Base-by-base conservation (phyloP, 1,284 basidiomycete species). In the Ceratobasidium sp. region DNA sequence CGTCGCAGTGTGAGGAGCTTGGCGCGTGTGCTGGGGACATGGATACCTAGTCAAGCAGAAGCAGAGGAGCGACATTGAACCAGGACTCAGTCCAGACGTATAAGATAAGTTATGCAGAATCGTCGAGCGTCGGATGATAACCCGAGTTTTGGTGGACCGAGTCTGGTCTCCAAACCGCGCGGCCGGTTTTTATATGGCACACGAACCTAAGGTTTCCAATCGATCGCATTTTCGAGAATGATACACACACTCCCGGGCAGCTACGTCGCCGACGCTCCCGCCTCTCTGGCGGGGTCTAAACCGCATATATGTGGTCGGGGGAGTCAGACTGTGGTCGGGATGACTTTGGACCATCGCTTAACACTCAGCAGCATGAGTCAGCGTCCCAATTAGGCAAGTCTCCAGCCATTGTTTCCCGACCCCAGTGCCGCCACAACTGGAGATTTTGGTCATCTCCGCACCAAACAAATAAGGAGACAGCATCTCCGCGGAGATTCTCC, bases 341-440 rank as follows among this genome's bases (percentile, higher is more conserved):
- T 64, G 38, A 14, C 35, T 64, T 64, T 64, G 60, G 35, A 10
- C 12, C 5, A n/a, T 46, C 60, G 18, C 60, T 41, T 20, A 33
- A 30, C 35, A 38, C 33, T 64, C 10, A 20, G 27, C 27, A 30
- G 27, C 27, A 30, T 64, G 18, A 64, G 35, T 64, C 60, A 64
- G 60, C 60, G 18, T 41, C 33, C 60, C 60, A 20, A 38, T 64
- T 41, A 23, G 60, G 60, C 18, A 64, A 18, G 38, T 64, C 27
- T 30, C 27, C 27, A 30, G 27, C 27, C 27, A 30, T 30, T 30
- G 27, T 30, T 30, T 38, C 60, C 60, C 44, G 33, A 41, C 60
- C 44, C 60, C 60, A 38, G 44, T 41, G 60, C 30, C 14, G 35
- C n/a, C 35, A 12, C 60, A 18, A 41, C 60, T 30, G 35, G 60